phyloP scores from a whole-genome alignment of 2,329 filamentous ascomycete species.

The Chaetomiaceae sp. region DNA sequence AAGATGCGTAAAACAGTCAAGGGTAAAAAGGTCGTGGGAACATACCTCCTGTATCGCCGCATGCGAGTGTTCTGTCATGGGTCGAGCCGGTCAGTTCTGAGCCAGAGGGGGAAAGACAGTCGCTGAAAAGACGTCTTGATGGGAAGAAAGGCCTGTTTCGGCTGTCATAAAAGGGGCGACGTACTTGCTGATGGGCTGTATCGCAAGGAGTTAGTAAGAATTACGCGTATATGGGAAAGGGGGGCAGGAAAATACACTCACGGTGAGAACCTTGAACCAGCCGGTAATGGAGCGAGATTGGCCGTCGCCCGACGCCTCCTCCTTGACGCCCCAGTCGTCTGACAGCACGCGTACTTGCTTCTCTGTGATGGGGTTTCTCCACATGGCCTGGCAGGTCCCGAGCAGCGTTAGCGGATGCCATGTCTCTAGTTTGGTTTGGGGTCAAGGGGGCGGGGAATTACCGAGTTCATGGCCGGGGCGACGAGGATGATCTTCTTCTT shows the following conservation, averaged over 20 bases:
- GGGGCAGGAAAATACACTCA: conserved; percentile 43
- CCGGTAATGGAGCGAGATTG: conserved; percentile 1
- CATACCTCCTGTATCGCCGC: conserved; percentile 56
- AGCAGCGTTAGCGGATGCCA: background rate
- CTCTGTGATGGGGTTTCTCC: conserved; percentile 74
- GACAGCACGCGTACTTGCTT: conserved; percentile 66
- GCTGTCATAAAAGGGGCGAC: conserved; percentile 1
- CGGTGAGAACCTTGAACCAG: conserved; percentile 32
- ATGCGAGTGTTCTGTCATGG: conserved; percentile 64
- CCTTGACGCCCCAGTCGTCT: conserved; percentile 64
- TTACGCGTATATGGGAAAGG: too few species aligned
- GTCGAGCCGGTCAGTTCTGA: background rate
- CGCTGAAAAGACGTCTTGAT: too few species aligned
- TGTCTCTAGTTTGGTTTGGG: background rate
- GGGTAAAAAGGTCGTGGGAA: background rate
- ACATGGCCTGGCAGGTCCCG: conserved; percentile 62
- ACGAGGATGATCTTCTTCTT: conserved; percentile 25
- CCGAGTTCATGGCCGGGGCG: conserved; percentile 67
- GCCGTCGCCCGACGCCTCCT: conserved; percentile 8
- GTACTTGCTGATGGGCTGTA: conserved; percentile 24
- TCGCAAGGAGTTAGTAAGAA: background rate
- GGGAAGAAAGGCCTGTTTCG: too few species aligned
- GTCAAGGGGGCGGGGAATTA: conserved; percentile 35
- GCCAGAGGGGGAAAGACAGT: background rate
- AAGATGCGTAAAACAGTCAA: too few species aligned